Percentiles rank a stretch among this genome's conserved stretches.
phyloP scores from a whole-genome alignment of 1,284 basidiomycete genomes.

The Fomitiporia mediterranea region DNA sequence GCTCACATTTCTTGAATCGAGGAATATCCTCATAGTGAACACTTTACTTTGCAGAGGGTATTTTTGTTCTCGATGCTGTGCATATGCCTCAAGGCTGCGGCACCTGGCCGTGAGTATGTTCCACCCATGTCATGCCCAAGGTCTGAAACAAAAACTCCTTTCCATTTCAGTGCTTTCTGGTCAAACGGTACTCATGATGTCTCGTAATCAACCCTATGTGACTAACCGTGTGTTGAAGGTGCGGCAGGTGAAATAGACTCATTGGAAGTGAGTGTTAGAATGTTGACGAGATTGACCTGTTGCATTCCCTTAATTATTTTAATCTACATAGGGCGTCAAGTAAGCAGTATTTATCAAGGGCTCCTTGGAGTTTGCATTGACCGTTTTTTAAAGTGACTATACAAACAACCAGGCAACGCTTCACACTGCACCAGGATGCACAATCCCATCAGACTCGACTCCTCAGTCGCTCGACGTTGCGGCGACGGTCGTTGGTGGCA shows the following conservation, averaged over 20 bases:
- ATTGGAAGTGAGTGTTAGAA: constrained; percentile 49
- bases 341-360: not conserved
- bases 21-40: no score
- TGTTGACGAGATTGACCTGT: constrained; percentile 23
- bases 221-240: no score
- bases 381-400: constrained; percentile 52
- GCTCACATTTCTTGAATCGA: no score
- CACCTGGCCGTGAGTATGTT: constrained; percentile 63
- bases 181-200: constrained; percentile 34
- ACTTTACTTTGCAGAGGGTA: constrained; percentile 46
- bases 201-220: constrained; percentile 56
- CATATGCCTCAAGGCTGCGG: constrained; percentile 92
- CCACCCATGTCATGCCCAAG: not conserved
- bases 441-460: constrained; percentile 45
- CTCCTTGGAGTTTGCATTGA: not conserved
- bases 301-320: no score
- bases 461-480: constrained; percentile 46
- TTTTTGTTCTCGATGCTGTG: constrained; percentile 78
- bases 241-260: constrained; percentile 90
- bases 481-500: constrained; percentile 60
- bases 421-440: constrained; percentile 72
- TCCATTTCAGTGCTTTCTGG: constrained; percentile 41
- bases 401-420: constrained; percentile 78
- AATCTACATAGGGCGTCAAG: constrained; percentile 7
- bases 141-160: not conserved